These are phyloP conservation scores for Myxozyma kluyveri DNA, from an alignment of 805 yeast genomes.

Conservation along the genomic window DNA sequence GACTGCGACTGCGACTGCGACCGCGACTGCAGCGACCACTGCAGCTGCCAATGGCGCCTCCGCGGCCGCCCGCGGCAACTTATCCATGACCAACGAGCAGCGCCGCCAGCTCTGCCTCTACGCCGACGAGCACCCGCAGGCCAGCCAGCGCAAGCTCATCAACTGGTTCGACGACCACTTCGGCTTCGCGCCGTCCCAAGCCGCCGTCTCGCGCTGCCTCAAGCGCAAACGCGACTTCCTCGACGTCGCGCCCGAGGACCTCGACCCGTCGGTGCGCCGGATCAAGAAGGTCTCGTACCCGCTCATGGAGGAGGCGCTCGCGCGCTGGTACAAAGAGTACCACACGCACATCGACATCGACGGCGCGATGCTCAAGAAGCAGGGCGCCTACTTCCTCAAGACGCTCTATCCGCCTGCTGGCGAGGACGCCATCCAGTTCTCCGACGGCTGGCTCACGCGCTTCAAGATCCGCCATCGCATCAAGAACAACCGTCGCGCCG, in stretches of 20 bases:
- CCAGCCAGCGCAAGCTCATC: constrained; percentile 23
- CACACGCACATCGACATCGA: constrained; percentile 20
- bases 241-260: background rate
- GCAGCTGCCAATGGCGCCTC: background rate
- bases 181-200: constrained; percentile 24
- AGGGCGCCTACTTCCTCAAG: constrained; percentile 21
- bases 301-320: constrained; percentile 28
- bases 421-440: constrained; percentile 22
- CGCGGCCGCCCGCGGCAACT: constrained; percentile 3
- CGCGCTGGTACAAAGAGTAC: constrained; percentile 24
- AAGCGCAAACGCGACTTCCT: constrained; percentile 26
- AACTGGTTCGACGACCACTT: constrained; percentile 21
- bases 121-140: constrained; percentile 25
- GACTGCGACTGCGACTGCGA: constrained; percentile 1
- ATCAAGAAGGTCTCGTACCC: constrained; percentile 27
- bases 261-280: constrained; percentile 17
- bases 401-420: constrained; percentile 18
- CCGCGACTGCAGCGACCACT: background rate
- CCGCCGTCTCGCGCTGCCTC: constrained; percentile 27
- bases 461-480: constrained; percentile 24
- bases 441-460: constrained; percentile 29
- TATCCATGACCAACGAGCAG: constrained; percentile 28
- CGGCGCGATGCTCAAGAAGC: constrained; percentile 20
- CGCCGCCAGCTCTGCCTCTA: constrained; percentile 24
- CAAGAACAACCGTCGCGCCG: constrained; percentile 1